A percentile compares a stretch with the other conserved stretches of the same genome.
Conservation (phyloP, 306 rosid genomes). For the Hippophae tibetana region DNA sequence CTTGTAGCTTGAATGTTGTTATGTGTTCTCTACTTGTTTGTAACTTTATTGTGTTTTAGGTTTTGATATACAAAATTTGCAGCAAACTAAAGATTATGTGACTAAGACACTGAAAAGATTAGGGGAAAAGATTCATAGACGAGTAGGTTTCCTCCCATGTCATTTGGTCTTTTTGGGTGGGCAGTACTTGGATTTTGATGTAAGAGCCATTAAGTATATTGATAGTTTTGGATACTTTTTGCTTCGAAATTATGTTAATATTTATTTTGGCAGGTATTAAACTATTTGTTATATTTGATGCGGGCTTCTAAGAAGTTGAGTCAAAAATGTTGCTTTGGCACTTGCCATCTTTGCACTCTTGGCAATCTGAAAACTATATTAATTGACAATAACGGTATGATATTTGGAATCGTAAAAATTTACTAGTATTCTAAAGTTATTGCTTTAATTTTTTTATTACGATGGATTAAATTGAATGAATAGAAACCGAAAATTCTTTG, state of each 20-base stretch:
- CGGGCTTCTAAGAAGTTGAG: slow-evolving; percentile 45
- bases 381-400: slow-evolving; percentile 50
- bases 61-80: slow-evolving; percentile 11
- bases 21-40: not conserved
- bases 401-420: not conserved
- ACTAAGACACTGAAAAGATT: slow-evolving; percentile 69
- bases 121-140: slow-evolving; percentile 70
- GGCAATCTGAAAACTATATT: slow-evolving; percentile 49
- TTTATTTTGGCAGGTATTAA: slow-evolving; percentile 34
- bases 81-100: slow-evolving; percentile 82
- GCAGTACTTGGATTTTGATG: no score
- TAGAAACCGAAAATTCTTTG: no score
- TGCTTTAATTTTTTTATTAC: no score
- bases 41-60: not conserved
- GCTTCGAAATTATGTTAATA: not conserved
- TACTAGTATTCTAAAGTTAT: no score
- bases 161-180: not conserved
- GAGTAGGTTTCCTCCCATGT: slow-evolving; percentile 34
- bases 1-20: not conserved
- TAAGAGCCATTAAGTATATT: not conserved
- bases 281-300: slow-evolving; percentile 60
- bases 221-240: not conserved
- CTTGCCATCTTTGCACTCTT: slow-evolving; percentile 75
- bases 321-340: slow-evolving; percentile 62
- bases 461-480: no score